Evolutionary conservation across 495 filamentous ascomycete genomes (phyloP), one percentile per base, ranked within the genome.

Genomic region (Neurospora sp.): DNA sequence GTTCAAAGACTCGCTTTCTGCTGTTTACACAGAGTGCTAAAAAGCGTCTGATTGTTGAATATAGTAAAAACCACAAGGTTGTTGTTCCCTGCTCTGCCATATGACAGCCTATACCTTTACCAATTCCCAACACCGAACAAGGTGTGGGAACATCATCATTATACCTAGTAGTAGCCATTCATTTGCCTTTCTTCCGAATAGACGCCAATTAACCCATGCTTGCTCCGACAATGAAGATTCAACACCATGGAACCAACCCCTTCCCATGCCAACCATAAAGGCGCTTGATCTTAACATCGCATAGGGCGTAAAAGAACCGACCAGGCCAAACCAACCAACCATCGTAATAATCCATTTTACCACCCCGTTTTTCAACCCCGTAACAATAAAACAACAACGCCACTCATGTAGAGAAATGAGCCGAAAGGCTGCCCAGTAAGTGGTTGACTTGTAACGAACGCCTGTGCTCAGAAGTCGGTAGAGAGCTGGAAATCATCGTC

Each of bases 401-500:
- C 53, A 18, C 31, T 65, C 31, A 18, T 65, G 27, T 8, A 37
- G 53, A 65, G 12, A 65, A 18, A 65, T 18, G 3, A 35, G 35
- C 27, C 3, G 14, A 37, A 65, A 35, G 31, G 5, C 7, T 16
- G 31, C 9, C 31, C 53, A 65, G 6, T 6, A 68, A 68, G 18
- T 59, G 20, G 9, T 27, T 10, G 10, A 59, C 4, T 27, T 59
- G 20, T 20, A 27, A 59, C 5, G 48, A 22, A 16, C n/a, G 41
- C 53, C 16, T n/a, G n/a, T 20, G 18, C 37, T 59, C 76, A 81
- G 74, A 84, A 80, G n/a, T 78, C 71, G 14, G 84, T 76, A 18
- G 82, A 80, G 12, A 85, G 75, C 74, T 84, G 82, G 31, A 85
- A 83, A 37, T 82, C 78, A 0, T 83, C 81, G 3, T 82, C 81